phyloP scores from a whole-genome alignment of 495 filamentous ascomycete species.

The Tuber magnatum region DNA sequence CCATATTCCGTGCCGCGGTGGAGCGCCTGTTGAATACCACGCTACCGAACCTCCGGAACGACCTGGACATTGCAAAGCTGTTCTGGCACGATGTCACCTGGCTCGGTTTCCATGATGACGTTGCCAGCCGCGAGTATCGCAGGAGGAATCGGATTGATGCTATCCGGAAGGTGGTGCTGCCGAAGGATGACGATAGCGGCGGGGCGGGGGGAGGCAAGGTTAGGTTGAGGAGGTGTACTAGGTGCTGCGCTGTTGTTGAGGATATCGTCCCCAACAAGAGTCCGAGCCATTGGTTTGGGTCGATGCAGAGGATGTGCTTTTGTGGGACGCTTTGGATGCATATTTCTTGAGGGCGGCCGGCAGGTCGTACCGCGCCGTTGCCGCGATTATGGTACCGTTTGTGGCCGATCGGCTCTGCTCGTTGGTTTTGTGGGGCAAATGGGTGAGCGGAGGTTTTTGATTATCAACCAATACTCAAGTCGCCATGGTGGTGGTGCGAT shows the following conservation, averaged over 20 bases:
- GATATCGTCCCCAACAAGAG: conserved; percentile 38
- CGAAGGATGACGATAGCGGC: conserved; percentile 18
- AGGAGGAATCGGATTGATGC: conserved; percentile 38
- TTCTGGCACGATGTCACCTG: conserved; percentile 42
- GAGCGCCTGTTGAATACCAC: conserved; percentile 34
- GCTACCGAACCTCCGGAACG: conserved; percentile 33
- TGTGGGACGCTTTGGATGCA: conserved; percentile 44
- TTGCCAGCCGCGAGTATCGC: conserved; percentile 25
- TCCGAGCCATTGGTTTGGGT: conserved; percentile 36
- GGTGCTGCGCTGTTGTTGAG: conserved; percentile 42
- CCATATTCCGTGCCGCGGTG: conserved; percentile 29
- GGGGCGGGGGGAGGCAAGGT: conserved; percentile 18
- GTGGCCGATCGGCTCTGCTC: not conserved
- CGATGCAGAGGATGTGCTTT: conserved; percentile 43
- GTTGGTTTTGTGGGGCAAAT: not conserved
- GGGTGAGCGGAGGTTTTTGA: not conserved
- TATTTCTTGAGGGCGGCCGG: conserved; percentile 9
- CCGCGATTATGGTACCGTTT: not conserved
- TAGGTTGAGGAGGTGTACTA: conserved; percentile 39
- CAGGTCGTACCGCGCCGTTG: not conserved
- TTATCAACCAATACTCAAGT: not conserved
- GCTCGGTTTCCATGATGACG: conserved; percentile 42
- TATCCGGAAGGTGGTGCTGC: conserved; percentile 40
- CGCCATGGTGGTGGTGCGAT: not conserved
- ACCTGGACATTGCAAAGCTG: conserved; percentile 41